These are phyloP conservation scores for Neospermospora avenae DNA, from an alignment of 2,329 filamentous ascomycete species.

Conservation along the genomic window DNA sequence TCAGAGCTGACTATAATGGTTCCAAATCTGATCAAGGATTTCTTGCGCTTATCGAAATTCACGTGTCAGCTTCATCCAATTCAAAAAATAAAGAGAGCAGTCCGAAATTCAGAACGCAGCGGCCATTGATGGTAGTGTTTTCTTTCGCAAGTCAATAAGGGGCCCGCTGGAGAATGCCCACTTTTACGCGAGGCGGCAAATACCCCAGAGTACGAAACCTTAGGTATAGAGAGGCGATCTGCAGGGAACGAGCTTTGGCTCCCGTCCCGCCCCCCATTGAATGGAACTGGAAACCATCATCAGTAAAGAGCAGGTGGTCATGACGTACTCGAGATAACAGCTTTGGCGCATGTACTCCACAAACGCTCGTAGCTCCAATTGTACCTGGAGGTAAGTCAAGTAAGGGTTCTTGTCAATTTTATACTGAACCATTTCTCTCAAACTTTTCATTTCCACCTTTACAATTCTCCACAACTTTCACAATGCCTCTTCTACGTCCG, in stretches of 20 bases:
- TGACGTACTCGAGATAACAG: constrained; percentile 1
- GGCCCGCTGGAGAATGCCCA: not conserved
- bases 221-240: too few relatives aligned
- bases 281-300: too few relatives aligned
- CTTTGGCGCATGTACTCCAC: not conserved
- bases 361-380: not conserved
- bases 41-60: too few relatives aligned
- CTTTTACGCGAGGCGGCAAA: not conserved
- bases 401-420: not conserved
- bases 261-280: too few relatives aligned
- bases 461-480: not conserved
- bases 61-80: too few relatives aligned
- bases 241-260: not conserved
- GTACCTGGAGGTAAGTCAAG: not conserved
- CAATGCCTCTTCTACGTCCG: constrained; percentile 25
- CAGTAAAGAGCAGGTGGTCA: not conserved
- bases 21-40: too few relatives aligned
- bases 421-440: not conserved
- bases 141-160: not conserved
- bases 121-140: not conserved
- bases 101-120: too few relatives aligned
- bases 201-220: too few relatives aligned
- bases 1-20: too few relatives aligned
- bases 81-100: too few relatives aligned
- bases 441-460: not conserved